Evolutionary conservation across 371 early-diverging fungal genomes (phyloP).

Genomic region (Actinomortierella ambigua): DNA sequence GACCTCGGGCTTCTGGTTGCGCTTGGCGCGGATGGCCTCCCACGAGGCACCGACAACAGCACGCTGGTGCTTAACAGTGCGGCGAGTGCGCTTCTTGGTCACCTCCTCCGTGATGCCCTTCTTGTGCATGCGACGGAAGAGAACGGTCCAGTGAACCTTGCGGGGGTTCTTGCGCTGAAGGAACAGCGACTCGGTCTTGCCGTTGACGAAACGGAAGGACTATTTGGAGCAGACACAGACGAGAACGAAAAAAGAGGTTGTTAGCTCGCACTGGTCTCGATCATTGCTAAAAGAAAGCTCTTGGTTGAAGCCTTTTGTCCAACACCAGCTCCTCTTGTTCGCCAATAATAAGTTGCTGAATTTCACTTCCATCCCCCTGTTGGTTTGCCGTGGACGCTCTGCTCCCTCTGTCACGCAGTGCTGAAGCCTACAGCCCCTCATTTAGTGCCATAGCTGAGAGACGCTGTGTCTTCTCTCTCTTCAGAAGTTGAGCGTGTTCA

Average conservation of each 20-base stretch:
- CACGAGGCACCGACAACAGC: constrained; percentile 94
- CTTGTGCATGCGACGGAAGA: constrained; percentile 97
- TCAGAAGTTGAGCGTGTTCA: too few species aligned
- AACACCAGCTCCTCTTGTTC: too few species aligned
- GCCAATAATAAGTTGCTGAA: too few species aligned
- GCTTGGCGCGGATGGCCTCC: constrained; percentile 95
- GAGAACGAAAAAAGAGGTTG: background rate
- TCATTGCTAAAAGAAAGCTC: too few species aligned
- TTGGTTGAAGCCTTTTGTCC: too few species aligned
- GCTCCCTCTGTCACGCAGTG: too few species aligned
- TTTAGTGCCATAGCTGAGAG: too few species aligned
- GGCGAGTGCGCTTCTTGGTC: constrained; percentile 94
- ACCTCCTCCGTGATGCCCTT: constrained; percentile 97
- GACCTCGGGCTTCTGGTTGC: constrained; percentile 93
- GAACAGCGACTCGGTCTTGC: constrained; percentile 95
- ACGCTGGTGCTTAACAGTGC: constrained; percentile 95
- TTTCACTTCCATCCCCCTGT: too few species aligned
- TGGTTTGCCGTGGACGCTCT: too few species aligned
- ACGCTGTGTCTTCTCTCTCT: too few species aligned
- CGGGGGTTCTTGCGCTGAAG: constrained; percentile 96
- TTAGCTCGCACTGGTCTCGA: too few species aligned
- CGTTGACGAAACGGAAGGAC: constrained; percentile 95
- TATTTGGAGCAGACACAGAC: constrained; percentile 33
- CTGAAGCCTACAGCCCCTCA: too few species aligned
- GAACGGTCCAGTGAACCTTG: constrained; percentile 96